Conservation (phyloP, 805 yeast genomes). For the Lipomyces sp. region DNA sequence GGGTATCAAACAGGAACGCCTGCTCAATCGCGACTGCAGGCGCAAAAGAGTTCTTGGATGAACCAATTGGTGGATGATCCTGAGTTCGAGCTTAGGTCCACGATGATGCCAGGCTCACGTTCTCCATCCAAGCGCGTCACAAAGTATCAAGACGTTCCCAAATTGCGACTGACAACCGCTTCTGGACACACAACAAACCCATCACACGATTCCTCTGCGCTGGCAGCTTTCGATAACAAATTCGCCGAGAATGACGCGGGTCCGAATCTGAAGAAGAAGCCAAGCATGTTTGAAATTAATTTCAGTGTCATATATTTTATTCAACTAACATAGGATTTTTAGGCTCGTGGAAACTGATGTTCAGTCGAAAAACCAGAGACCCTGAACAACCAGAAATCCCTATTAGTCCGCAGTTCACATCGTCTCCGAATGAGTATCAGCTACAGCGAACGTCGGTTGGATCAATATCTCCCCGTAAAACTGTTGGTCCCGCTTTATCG, state of each 20-base stretch:
- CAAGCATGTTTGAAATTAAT: not conserved
- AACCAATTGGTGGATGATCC: slow-evolving; percentile 18
- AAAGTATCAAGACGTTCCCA: slow-evolving; percentile 9
- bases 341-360: slow-evolving; percentile 13
- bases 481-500: not conserved
- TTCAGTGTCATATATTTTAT: not conserved
- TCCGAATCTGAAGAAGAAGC: not conserved
- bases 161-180: slow-evolving; percentile 26
- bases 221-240: not conserved
- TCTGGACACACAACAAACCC: slow-evolving; percentile 32
- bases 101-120: not conserved
- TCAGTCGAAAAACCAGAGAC: slow-evolving; percentile 18
- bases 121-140: not conserved
- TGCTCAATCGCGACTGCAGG: not conserved
- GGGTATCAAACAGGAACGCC: not conserved
- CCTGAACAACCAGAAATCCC: not conserved
- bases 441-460: not conserved
- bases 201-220: slow-evolving; percentile 25
- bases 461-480: not conserved
- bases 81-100: slow-evolving; percentile 5
- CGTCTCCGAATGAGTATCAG: not conserved
- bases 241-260: not conserved
- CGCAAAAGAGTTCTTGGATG: slow-evolving; percentile 12
- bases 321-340: not conserved
- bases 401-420: slow-evolving; percentile 1